Percentiles rank a stretch among this genome's conserved stretches.
Conservation (phyloP, 225 moss, liverwort and hornwort genomes). For the Marchantia polymorpha region DNA sequence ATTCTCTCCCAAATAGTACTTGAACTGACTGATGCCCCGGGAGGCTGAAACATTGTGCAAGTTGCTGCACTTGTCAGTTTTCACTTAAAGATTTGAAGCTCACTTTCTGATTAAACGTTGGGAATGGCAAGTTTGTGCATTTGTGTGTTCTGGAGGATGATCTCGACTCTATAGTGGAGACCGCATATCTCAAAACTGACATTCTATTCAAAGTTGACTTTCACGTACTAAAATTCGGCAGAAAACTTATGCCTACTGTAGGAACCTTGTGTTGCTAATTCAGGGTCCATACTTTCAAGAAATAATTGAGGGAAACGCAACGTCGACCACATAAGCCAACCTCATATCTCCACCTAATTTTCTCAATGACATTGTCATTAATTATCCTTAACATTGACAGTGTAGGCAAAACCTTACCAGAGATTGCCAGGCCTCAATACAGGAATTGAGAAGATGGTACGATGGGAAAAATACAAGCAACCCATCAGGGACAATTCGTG, state of each 20-base stretch:
- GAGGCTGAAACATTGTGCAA: slow-evolving; percentile 23
- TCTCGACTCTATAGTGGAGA: too few species aligned
- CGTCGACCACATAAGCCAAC: neutral
- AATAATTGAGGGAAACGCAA: neutral
- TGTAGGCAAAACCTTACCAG: slow-evolving; percentile 42
- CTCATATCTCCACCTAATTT: neutral
- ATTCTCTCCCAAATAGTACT: slow-evolving; percentile 92
- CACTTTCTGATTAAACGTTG: too few species aligned
- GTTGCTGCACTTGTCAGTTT: neutral
- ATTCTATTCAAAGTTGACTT: too few species aligned
- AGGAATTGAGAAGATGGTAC: slow-evolving; percentile 92
- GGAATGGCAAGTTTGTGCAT: too few species aligned
- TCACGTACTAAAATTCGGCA: too few species aligned
- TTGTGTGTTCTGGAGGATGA: too few species aligned
- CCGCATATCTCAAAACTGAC: too few species aligned
- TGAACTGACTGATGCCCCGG: slow-evolving; percentile 39
- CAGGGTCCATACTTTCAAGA: too few species aligned
- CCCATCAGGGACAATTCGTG: slow-evolving; percentile 96
- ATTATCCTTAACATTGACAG: neutral
- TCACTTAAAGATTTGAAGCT: neutral
- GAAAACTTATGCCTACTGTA: too few species aligned
- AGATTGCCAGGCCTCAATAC: slow-evolving; percentile 95
- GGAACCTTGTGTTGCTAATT: too few species aligned
- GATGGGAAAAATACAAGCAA: slow-evolving; percentile 98
- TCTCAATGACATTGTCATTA: neutral